Evolutionary conservation across 164 flowering plant species (phyloP).

Genomic region (Berberis vulgaris): DNA sequence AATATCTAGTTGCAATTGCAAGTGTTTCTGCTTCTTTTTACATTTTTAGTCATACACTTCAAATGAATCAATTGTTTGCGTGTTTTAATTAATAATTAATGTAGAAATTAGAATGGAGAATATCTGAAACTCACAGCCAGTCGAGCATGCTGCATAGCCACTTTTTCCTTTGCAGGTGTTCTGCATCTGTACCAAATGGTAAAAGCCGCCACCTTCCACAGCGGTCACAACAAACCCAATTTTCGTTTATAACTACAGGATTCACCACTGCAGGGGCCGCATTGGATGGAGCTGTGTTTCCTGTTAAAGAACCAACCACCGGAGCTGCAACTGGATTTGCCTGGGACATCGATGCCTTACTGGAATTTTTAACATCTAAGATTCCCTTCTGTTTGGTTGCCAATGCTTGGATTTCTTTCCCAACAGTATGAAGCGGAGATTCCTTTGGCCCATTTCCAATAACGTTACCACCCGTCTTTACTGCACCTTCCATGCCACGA

Average conservation of each 20-base stretch:
- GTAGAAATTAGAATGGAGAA: neutral
- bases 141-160: conserved; percentile 88
- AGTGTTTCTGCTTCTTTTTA: neutral
- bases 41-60: neutral
- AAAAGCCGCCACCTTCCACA: conserved; percentile 89
- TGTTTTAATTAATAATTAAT: neutral
- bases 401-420: conserved; percentile 18
- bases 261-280: conserved; percentile 23
- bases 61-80: neutral
- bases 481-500: conserved; percentile 8
- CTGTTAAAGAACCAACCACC: conserved; percentile 15
- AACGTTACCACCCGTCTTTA: conserved; percentile 8
- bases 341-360: conserved; percentile 12
- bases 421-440: conserved; percentile 20
- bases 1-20: neutral
- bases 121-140: conserved; percentile 82
- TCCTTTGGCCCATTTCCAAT: conserved; percentile 21
- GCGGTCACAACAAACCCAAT: conserved; percentile 90
- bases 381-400: conserved; percentile 28
- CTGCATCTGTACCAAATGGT: conserved; percentile 57
- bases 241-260: conserved; percentile 45
- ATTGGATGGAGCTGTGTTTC: conserved; percentile 12
- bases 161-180: conserved; percentile 58
- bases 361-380: conserved; percentile 24
- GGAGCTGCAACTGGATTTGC: conserved; percentile 4